Evolutionary conservation across 73 alveolate species (phyloP).

Genomic region (Paramecium sexaurelia): DNA sequence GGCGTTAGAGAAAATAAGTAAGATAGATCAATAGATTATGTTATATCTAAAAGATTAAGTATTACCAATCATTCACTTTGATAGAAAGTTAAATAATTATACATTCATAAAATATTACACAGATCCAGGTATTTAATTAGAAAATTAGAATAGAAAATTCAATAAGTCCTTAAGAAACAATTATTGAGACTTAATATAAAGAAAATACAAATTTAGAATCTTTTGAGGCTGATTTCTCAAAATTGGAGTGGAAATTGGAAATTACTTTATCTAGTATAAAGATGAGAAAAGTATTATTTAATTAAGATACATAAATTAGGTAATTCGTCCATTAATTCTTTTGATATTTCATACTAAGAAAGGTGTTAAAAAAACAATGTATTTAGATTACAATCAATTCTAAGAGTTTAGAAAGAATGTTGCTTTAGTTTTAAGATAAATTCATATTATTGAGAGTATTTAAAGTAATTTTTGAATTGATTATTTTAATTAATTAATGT

Average conservation of each 20-base stretch:
- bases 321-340: conserved; percentile 44
- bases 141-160: not conserved
- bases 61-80: conserved; percentile 48
- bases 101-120: conserved; percentile 24
- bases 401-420: conserved; percentile 51
- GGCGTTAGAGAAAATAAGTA: conserved; percentile 19
- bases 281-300: conserved; percentile 33
- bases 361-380: conserved; percentile 43
- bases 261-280: conserved; percentile 2
- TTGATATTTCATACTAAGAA: conserved; percentile 44
- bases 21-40: not conserved
- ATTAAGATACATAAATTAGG: not conserved
- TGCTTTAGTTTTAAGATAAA: not conserved
- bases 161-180: not conserved
- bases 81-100: conserved; percentile 44
- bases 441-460: conserved; percentile 34
- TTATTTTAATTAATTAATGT: conserved; percentile 9
- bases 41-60: not conserved
- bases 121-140: conserved; percentile 4
- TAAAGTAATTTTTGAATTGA: conserved; percentile 33
- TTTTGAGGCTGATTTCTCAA: conserved; percentile 31
- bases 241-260: conserved; percentile 44
- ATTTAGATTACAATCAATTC: conserved; percentile 12
- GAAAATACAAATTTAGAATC: not conserved
- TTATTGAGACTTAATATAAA: not conserved